phyloP scores from a whole-genome alignment of 2,329 filamentous ascomycete genomes.

The Teratosphaeria zuluensis region DNA sequence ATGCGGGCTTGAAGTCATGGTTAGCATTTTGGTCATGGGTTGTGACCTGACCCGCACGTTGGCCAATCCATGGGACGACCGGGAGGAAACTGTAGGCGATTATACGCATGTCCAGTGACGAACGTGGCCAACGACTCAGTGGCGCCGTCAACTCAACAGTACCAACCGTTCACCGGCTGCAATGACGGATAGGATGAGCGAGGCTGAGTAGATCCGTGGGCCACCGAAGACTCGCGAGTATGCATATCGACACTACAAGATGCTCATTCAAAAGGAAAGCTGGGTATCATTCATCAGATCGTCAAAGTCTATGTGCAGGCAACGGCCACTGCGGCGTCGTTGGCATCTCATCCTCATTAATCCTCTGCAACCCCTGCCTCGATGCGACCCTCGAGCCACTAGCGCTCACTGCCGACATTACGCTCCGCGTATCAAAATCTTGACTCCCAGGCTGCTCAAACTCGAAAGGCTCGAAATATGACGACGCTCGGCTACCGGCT shows the following conservation, averaged over 20 bases:
- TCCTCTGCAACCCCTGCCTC: neutral
- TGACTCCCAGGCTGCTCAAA: conserved; percentile 4
- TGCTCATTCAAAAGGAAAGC: neutral
- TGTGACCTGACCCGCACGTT: neutral
- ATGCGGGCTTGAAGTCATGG: conserved; percentile 35
- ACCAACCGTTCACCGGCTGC: too few relatives aligned
- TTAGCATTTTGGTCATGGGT: neutral
- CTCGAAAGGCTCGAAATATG: conserved; percentile 5
- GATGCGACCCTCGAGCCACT: neutral
- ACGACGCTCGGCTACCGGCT: neutral
- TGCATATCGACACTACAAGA: neutral
- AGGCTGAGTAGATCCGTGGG: neutral
- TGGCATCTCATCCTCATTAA: conserved; percentile 1
- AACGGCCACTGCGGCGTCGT: conserved; percentile 2
- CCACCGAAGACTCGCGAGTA: neutral
- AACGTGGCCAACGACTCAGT: too few relatives aligned
- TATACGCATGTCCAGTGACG: too few relatives aligned
- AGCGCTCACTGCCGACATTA: neutral
- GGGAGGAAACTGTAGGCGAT: too few relatives aligned
- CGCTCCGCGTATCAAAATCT: conserved; percentile 1
- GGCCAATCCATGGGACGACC: neutral
- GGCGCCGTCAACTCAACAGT: too few relatives aligned
- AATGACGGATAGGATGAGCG: neutral
- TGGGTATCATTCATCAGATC: neutral
- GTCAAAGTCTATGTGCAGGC: neutral